Base-by-base conservation (phyloP, 768 basidiomycete species). In the Phylloporus arenicola region DNA sequence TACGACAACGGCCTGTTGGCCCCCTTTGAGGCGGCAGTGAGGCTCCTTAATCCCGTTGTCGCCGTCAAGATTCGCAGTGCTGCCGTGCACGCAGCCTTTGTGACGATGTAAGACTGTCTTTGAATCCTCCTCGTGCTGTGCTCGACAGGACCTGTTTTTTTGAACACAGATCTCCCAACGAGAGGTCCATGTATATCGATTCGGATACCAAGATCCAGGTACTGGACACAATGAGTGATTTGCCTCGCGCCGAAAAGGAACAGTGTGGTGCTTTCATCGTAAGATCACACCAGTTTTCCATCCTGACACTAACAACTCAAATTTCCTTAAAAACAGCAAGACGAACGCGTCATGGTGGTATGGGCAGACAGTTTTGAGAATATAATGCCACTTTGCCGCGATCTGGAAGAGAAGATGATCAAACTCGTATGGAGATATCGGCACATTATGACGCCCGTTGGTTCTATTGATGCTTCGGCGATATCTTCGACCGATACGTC, bases 181-280 rank as follows among this genome's bases (percentile, higher is more conserved):
- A 79, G 3, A 64, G 66, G 4, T 79, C 78, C 31, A 79, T 88
- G 57, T 83, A 82, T 57, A 75, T 94, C 55, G 86, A 90, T 64
- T 64, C 68, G 48, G 83, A 91, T 62, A 92, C 89, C 2, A 84
- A 89, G 19, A 92, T 94, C 46, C 92, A 94, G 68, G 83, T 93
- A 38, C 65, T 94, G 30, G 84, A 90, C 50, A 78, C 77, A 16
- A 79, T 93, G 61, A 57, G 62, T 42, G 78, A 82, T 53, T 72
- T 94, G 24, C 79, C 85, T 10, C 77, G 78, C 40, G 89, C 91
- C 3, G 88, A 93, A 66, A 92, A 92, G 69, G 90, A 93, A 60
- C 92, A 93, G 62, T 91, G 87, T 48, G 92, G 82, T 14, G 92
- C 92, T 16, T 93, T 94, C 67, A 78, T 91, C 53, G 88, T 88